Base-by-base conservation (phyloP, 208 protist species). In the Leishmania braziliensis region DNA sequence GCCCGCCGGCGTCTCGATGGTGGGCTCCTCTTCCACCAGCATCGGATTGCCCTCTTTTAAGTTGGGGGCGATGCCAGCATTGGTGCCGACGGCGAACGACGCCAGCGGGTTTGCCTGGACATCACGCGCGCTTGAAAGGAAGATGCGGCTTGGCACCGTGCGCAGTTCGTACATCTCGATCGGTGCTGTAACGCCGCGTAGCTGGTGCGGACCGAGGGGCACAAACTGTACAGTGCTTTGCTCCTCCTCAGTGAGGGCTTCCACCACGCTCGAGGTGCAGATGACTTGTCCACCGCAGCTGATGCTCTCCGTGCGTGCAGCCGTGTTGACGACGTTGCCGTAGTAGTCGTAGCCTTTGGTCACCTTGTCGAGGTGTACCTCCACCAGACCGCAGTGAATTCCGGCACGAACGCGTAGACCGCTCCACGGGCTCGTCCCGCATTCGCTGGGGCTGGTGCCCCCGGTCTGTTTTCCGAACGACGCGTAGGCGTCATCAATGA, bases 271-370 rank as follows among this genome's bases (percentile, higher is more conserved):
- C 65, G 83, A 80, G 70, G 88, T 94, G 82, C 90, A 74, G 46
- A 94, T 62, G 62, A 96, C 88, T 84, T 97, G 93, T 48, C 95
- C 95, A 63, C 94, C 95, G 58, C 88, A 80, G n/a, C 85, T 91
- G 36, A 91, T 75, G 46, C 81, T 79, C 85, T 95, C 90, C 54
- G 95, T 92, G 73, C 95, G 93, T 23, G 94, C 94, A 5, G 93
- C 88, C 51, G 85, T 91, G 86, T 97, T 98, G 26, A 90, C 89
- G 72, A 92, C 91, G 50, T 91, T 86, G 56, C 96, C 96, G 88
- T 89, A 90, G 90, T 92, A 92, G 84, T 98, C 95, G 88, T 87
- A 95, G 81, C 90, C 85, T 70, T 90, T 88, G 62, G 90, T 92
- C 58, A 89, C 86, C 79, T 90, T 76, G 83, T 93, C 89, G 69